phyloP scores from a whole-genome alignment of 176 grass and related monocot species.

The Rhynchospora breviuscula region DNA sequence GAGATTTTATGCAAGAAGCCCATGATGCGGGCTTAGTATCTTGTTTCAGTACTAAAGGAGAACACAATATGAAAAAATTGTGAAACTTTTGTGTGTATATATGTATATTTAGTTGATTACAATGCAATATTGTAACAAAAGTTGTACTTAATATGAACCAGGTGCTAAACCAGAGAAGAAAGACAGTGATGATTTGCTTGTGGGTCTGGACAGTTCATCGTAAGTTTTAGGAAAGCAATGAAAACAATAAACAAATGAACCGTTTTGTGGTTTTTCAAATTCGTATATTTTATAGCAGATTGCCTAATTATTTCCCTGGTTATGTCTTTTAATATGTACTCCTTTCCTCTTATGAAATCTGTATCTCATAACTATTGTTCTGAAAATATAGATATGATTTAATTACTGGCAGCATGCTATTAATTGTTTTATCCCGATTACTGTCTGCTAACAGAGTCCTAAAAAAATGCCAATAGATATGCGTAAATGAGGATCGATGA shows the following conservation, averaged over 20 bases:
- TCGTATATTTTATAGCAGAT: neutral
- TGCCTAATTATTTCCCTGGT: neutral
- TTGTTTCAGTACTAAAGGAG: neutral
- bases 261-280: neutral
- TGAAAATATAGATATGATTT: neutral
- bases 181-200: conserved; percentile 38
- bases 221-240: conserved; percentile 31
- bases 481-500: neutral
- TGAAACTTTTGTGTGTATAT: neutral
- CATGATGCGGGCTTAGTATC: neutral
- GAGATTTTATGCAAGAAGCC: neutral
- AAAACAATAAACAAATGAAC: neutral
- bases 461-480: neutral
- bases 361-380: neutral
- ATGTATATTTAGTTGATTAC: neutral
- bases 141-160: conserved; percentile 4
- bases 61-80: neutral
- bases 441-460: neutral
- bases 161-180: conserved; percentile 43
- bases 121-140: neutral
- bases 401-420: neutral
- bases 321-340: neutral
- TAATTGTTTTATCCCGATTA: neutral
- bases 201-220: conserved; percentile 40
- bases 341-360: neutral